A percentile compares a stretch with the other conserved stretches of the same genome.
Evolutionary conservation across 306 rosid genomes (phyloP).

Genomic region (Corylus americana): DNA sequence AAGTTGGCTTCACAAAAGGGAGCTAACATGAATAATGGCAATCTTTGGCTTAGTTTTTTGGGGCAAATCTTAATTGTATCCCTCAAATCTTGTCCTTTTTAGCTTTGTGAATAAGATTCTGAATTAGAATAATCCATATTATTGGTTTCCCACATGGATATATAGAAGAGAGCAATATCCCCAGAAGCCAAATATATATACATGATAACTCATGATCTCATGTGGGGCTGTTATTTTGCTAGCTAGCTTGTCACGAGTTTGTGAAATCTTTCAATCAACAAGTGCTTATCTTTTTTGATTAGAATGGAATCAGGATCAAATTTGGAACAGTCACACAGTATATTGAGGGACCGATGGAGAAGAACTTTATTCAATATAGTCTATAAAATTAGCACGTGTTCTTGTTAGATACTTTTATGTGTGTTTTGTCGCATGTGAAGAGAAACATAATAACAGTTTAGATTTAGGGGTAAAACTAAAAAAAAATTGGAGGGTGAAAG

Average conservation of each 20-base stretch:
- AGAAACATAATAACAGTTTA: too few species aligned
- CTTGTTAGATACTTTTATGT: too few species aligned
- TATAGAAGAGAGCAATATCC: background rate
- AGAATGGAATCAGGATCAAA: too few species aligned
- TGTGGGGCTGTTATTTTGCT: background rate
- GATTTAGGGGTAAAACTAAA: too few species aligned
- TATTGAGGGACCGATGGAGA: too few species aligned
- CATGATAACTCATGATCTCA: background rate
- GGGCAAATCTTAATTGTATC: background rate
- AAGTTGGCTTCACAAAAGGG: slow-evolving; percentile 22
- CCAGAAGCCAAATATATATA: background rate
- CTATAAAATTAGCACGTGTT: too few species aligned
- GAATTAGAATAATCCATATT: background rate
- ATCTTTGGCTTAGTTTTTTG: slow-evolving; percentile 8
- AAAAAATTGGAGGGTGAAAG: too few species aligned
- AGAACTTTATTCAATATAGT: too few species aligned
- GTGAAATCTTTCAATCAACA: too few species aligned
- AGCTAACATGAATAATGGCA: slow-evolving; percentile 18
- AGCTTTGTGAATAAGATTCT: background rate
- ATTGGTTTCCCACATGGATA: background rate
- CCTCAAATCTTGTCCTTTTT: slow-evolving; percentile 11
- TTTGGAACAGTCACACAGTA: too few species aligned
- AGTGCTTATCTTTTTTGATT: too few species aligned
- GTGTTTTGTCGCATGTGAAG: too few species aligned
- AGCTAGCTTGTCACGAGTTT: background rate